A percentile compares a stretch with the other conserved stretches of the same genome.
Conservation (phyloP, 139 green algal species). For the Astrephomene gubernaculifera region DNA sequence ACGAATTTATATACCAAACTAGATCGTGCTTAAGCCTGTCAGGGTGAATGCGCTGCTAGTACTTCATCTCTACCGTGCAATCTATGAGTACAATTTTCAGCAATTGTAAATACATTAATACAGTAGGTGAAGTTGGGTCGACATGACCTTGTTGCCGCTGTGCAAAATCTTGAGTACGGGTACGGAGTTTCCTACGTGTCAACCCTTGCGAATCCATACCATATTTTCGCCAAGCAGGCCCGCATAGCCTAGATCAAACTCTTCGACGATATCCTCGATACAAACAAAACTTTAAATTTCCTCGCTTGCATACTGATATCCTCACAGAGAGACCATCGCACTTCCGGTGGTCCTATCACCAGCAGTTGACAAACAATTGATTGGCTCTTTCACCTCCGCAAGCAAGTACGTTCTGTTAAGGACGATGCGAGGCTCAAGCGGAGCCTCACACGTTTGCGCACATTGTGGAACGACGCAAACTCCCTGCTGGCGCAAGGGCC, state of each 20-base stretch:
- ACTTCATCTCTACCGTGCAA: too few species aligned
- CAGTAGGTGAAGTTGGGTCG: too few species aligned
- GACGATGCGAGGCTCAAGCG: slow-evolving; percentile 7
- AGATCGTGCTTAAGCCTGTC: background rate
- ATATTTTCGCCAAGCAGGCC: background rate
- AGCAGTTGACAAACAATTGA: background rate
- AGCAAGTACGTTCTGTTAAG: background rate
- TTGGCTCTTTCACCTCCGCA: background rate
- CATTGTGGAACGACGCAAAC: slow-evolving; percentile 23
- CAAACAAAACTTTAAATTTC: background rate
- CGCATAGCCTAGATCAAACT: background rate
- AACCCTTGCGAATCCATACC: background rate
- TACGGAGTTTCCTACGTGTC: background rate
- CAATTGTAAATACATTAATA: too few species aligned
- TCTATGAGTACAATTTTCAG: too few species aligned
- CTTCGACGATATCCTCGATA: background rate
- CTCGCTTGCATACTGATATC: background rate
- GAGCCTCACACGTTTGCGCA: slow-evolving; percentile 15
- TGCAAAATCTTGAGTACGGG: background rate
- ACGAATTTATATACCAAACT: background rate
- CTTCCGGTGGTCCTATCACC: background rate
- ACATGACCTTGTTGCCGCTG: background rate
- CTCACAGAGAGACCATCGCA: background rate
- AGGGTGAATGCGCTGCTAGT: background rate
- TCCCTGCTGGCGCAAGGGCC: slow-evolving; percentile 42